Conservation (phyloP, 768 basidiomycete species). For the Daedalea quercina region DNA sequence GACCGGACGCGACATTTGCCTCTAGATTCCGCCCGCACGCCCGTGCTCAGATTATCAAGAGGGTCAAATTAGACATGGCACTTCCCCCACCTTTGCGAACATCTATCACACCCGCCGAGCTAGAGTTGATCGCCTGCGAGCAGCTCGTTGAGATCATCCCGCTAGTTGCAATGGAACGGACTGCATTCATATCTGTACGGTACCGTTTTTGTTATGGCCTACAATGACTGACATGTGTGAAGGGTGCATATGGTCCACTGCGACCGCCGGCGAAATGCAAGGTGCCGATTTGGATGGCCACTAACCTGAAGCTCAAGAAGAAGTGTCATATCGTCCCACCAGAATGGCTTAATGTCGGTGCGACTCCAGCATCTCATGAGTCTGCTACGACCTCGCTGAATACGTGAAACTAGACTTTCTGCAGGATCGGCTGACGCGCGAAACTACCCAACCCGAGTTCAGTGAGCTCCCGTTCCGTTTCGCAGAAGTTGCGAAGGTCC, state of each 20-base stretch:
- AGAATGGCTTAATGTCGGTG: conserved; percentile 82
- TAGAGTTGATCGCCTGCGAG: conserved; percentile 84
- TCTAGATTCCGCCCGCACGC: too few species aligned
- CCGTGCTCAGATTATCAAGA: too few species aligned
- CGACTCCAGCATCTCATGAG: too few species aligned
- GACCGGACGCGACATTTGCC: too few species aligned
- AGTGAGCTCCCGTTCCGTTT: conserved; percentile 82
- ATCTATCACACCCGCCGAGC: conserved; percentile 76
- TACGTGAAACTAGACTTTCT: conserved; percentile 55
- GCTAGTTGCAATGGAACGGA: conserved; percentile 83
- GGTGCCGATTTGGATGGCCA: conserved; percentile 95
- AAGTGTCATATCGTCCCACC: conserved; percentile 92
- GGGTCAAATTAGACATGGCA: too few species aligned
- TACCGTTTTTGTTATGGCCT: conserved; percentile 2
- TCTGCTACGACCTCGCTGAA: too few species aligned
- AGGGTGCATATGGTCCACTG: conserved; percentile 92
- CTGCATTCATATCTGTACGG: conserved; percentile 83
- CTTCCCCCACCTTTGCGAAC: conserved; percentile 64
- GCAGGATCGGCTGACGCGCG: conserved; percentile 64
- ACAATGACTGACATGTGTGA: conserved; percentile 22
- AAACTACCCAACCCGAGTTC: conserved; percentile 70
- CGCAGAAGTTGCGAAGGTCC: conserved; percentile 83
- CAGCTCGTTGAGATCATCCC: conserved; percentile 83
- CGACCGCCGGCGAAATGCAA: conserved; percentile 77
- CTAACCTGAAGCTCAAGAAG: conserved; percentile 89